A percentile compares a stretch with the other conserved stretches of the same genome.
Conservation (phyloP, 2,329 filamentous ascomycete genomes). For the Septoria linicola region DNA sequence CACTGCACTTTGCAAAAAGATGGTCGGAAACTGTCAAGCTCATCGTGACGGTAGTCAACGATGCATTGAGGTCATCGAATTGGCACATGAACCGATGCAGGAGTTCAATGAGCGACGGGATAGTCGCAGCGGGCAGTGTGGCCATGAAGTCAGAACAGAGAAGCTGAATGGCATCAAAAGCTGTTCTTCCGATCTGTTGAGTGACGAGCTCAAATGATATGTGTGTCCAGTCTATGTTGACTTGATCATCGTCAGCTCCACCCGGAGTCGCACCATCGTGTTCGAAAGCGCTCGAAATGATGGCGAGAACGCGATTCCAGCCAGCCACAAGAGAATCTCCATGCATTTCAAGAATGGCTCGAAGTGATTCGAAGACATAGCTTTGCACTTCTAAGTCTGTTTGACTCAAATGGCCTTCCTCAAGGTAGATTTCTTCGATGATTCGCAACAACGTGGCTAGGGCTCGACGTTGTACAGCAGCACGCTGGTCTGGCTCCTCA, state of each 20-base stretch:
- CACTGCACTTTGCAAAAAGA: constrained; percentile 55
- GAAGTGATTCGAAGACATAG: constrained; percentile 65
- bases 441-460: constrained; percentile 46
- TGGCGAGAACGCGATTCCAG: constrained; percentile 82
- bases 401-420: constrained; percentile 31
- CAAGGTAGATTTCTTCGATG: constrained; percentile 41
- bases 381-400: constrained; percentile 59
- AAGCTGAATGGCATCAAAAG: constrained; percentile 86
- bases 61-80: constrained; percentile 89
- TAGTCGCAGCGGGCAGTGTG: constrained; percentile 63
- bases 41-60: constrained; percentile 90
- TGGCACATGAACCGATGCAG: constrained; percentile 88
- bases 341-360: constrained; percentile 79
- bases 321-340: constrained; percentile 80
- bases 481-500: constrained; percentile 38
- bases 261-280: constrained; percentile 23
- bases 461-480: constrained; percentile 34
- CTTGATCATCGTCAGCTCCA: constrained; percentile 18
- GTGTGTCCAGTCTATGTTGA: constrained; percentile 32
- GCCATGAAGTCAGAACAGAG: constrained; percentile 92
- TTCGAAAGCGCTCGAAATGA: constrained; percentile 79
- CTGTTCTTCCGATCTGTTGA: constrained; percentile 74
- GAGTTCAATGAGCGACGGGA: constrained; percentile 83
- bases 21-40: constrained; percentile 96
- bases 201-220: constrained; percentile 52